Evolutionary conservation across 2,329 filamentous ascomycete species (phyloP).

Genomic region (Neoarthrinium moseri): DNA sequence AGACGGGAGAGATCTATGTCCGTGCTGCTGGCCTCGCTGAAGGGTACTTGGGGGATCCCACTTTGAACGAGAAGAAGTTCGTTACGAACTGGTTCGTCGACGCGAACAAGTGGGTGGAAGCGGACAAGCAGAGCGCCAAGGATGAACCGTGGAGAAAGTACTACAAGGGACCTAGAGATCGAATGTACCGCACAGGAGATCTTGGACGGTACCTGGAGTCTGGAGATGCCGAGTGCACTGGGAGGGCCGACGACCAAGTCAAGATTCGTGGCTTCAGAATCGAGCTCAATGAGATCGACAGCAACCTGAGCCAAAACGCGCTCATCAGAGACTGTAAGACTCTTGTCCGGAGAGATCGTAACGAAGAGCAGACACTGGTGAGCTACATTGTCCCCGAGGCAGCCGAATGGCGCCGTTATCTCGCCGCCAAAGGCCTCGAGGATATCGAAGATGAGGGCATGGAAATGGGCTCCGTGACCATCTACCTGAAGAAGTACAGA

Average conservation of each 20-base stretch:
- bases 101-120: conserved; percentile 64
- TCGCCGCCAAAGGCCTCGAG: conserved; percentile 52
- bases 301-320: conserved; percentile 70
- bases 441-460: conserved; percentile 54
- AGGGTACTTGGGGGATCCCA: conserved; percentile 64
- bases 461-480: conserved; percentile 39
- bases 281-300: conserved; percentile 91
- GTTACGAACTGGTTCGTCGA: conserved; percentile 85
- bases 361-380: conserved; percentile 83
- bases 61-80: conserved; percentile 73
- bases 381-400: conserved; percentile 88
- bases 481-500: conserved; percentile 45
- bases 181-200: conserved; percentile 85
- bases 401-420: conserved; percentile 69
- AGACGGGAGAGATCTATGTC: conserved; percentile 72
- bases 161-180: conserved; percentile 80
- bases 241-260: conserved; percentile 83
- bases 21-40: conserved; percentile 72
- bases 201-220: conserved; percentile 55
- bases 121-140: conserved; percentile 54
- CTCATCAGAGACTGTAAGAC: conserved; percentile 84
- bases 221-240: conserved; percentile 43
- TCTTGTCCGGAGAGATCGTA: conserved; percentile 76
- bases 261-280: conserved; percentile 97
- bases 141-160: conserved; percentile 74